Base-by-base conservation (phyloP, 208 protist species). In the Eutreptiella sp. region DNA sequence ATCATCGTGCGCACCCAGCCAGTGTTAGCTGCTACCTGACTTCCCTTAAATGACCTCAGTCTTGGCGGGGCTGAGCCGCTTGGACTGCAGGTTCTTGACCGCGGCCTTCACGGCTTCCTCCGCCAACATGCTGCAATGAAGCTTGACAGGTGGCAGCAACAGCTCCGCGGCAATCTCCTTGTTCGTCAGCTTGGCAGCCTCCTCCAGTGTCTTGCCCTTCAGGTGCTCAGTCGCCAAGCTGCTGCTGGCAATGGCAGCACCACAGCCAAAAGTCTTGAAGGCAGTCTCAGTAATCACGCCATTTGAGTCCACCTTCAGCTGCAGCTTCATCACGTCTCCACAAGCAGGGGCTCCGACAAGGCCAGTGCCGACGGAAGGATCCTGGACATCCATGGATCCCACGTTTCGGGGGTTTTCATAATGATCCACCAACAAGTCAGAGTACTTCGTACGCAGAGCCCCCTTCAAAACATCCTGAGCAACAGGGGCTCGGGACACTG, bases 241-340 rank as follows among this genome's bases (percentile, higher is more conserved):
- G 4, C 84, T 94, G 21, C 80, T 84, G 0, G 97, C 96, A 61
- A 99, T 98, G 29, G 97, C 97, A 35, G 94, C 97, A 21, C 96
- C 96, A 73, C 97, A 99, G 45, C 97, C 97, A 75, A 99, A 99
- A 0, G 96, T 97, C 77, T 98, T 98, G 68, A 97, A 98, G 60
- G 85, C 85, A 16, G 95, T 92, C 68, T 98, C 89, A 28, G 85
- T 80, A 48, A 98, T 95, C 23, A 85, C 66, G 26, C 85, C 71
- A 9, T 81, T 87, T 28, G 90, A 78, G 7, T 86, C 82, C 7
- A 94, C 79, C 69, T 93, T 90, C 16, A 98, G 78, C 72, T 99
- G 93, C 65, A 99, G 89, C 73, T 97, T 94, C 68, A 97, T 97
- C 63, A 99, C 95, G 73, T 99, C 97, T 31, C 96, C 97, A 72